A percentile compares a stretch with the other conserved stretches of the same genome.
Conservation (phyloP, 2,329 filamentous ascomycete genomes). For the Alternaria postmessia region DNA sequence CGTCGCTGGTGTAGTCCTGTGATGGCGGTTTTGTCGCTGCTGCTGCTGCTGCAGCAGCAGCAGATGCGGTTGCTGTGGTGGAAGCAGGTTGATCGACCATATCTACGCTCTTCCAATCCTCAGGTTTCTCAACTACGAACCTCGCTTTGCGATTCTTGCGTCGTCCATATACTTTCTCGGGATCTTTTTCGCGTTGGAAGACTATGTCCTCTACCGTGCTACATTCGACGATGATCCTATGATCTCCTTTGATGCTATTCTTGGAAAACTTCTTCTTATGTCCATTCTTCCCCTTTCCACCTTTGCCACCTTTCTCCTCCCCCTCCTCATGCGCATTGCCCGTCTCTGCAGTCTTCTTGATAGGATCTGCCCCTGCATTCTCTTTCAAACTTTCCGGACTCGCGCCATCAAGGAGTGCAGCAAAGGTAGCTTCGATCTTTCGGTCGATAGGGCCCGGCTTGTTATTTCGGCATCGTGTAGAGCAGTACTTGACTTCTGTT, state of each 20-base stretch:
- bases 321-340: background rate
- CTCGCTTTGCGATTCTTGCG: constrained; percentile 57
- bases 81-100: constrained; percentile 48
- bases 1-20: constrained; percentile 16
- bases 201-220: constrained; percentile 60
- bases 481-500: constrained; percentile 65
- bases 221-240: constrained; percentile 59
- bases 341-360: background rate
- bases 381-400: constrained; percentile 42
- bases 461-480: constrained; percentile 60
- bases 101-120: constrained; percentile 56
- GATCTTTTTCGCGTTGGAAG: constrained; percentile 58
- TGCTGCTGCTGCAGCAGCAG: background rate
- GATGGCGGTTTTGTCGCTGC: background rate
- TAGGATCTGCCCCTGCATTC: constrained; percentile 2
- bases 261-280: constrained; percentile 41
- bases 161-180: constrained; percentile 56
- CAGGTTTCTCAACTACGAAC: constrained; percentile 48
- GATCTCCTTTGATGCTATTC: constrained; percentile 58
- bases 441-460: constrained; percentile 62
- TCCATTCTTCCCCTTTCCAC: constrained; percentile 20
- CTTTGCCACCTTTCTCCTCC: background rate
- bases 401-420: constrained; percentile 50
- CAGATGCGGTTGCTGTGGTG: background rate
- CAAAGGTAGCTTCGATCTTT: constrained; percentile 62